phyloP scores from a whole-genome alignment of 164 flowering plant species.

The Protea cynaroides region DNA sequence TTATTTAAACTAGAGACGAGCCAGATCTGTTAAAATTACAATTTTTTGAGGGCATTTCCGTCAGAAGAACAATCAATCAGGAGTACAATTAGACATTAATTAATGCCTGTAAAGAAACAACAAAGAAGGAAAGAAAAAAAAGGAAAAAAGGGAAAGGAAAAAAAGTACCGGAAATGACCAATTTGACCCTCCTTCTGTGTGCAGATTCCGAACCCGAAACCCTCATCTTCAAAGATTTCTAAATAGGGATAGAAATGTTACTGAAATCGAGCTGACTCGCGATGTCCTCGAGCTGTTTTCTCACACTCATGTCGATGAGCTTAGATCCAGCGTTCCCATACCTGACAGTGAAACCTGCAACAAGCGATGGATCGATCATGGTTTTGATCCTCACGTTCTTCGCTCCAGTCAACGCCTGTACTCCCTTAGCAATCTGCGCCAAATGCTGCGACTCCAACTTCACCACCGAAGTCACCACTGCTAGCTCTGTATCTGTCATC shows the following conservation, averaged over 20 bases:
- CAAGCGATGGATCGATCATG: constrained; percentile 60
- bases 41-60: too few relatives aligned
- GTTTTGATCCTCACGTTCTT: constrained; percentile 91
- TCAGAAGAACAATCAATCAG: too few relatives aligned
- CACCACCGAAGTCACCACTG: constrained; percentile 81
- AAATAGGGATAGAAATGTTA: constrained; percentile 39
- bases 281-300: constrained; percentile 84
- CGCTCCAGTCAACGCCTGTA: constrained; percentile 74
- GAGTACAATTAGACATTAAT: too few relatives aligned
- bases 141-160: too few relatives aligned
- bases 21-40: too few relatives aligned
- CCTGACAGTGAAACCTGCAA: constrained; percentile 87
- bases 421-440: constrained; percentile 85
- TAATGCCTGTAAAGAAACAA: too few relatives aligned
- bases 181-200: too few relatives aligned
- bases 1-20: too few relatives aligned
- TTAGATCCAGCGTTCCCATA: constrained; percentile 75
- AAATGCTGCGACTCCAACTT: constrained; percentile 66
- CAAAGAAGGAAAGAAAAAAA: too few relatives aligned
- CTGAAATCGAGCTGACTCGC: constrained; percentile 65
- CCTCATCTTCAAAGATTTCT: background rate
- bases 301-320: constrained; percentile 89
- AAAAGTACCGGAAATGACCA: too few relatives aligned
- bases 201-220: too few relatives aligned
- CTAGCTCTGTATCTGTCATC: constrained; percentile 71